A percentile compares a stretch with the other conserved stretches of the same genome.
Evolutionary conservation across 345 rosid genomes (phyloP).

Genomic region (Eutrema yunnanense): DNA sequence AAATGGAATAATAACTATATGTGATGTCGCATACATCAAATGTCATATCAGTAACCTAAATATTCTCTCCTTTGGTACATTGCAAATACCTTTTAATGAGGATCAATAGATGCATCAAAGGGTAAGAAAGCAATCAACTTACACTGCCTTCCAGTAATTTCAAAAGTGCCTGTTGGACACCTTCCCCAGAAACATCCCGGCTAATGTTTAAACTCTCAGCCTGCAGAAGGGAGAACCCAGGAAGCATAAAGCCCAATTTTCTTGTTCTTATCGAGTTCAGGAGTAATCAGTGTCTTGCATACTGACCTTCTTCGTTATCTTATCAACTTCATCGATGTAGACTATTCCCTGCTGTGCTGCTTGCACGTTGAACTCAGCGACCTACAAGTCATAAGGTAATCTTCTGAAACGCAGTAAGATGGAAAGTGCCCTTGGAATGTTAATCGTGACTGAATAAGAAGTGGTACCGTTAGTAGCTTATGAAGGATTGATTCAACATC

Average conservation of each 20-base stretch:
- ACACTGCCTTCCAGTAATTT: constrained; percentile 98
- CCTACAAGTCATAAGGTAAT: constrained; percentile 39
- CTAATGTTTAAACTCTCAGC: constrained; percentile 91
- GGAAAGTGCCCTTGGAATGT: neutral
- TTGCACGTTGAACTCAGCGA: constrained; percentile 83
- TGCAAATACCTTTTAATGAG: neutral
- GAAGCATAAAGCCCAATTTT: neutral
- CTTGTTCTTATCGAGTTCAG: constrained; percentile 1
- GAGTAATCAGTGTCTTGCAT: neutral
- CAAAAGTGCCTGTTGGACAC: constrained; percentile 93
- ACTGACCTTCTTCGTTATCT: constrained; percentile 88
- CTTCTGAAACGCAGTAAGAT: neutral
- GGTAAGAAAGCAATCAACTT: constrained; percentile 35
- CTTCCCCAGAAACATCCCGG: constrained; percentile 98
- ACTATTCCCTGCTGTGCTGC: constrained; percentile 97
- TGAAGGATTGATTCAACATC: constrained; percentile 94
- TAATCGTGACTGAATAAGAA: neutral
- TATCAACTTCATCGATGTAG: constrained; percentile 97
- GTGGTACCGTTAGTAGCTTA: constrained; percentile 65
- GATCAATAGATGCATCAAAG: neutral
- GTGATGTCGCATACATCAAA: neutral
- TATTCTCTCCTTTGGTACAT: neutral
- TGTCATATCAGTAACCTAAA: neutral
- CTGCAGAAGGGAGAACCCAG: constrained; percentile 40
- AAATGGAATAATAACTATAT: no score